Base-by-base conservation (phyloP, 2,329 filamentous ascomycete genomes). In the Canariomyces notabilis region DNA sequence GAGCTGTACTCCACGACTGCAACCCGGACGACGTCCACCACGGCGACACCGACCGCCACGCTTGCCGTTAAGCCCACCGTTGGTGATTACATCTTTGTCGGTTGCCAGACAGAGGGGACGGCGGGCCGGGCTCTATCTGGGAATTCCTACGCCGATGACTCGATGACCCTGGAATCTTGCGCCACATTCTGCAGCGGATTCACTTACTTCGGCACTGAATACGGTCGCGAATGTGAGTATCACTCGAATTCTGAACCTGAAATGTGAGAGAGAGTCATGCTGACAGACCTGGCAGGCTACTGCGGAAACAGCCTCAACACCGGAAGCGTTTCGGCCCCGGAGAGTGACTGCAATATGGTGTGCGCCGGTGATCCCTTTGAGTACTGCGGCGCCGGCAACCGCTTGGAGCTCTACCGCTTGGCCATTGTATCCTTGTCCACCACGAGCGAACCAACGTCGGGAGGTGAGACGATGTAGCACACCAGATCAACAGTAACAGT, bases 91-190 rank as follows among this genome's bases (percentile, higher is more conserved):
- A 49, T 52, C 20, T 62, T 64, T 32, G 53, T 67, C 7, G 68
- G 69, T 16, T 72, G 70, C 48, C 66, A 68, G 46, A 66, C 63
- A 6, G 69, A 73, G 55, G 58, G 62, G 6, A 60, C 59, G 2
- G 57, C 44, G 23, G 59, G 49, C 6, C 62, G 69, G 19, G 69
- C 69, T n/a, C 58, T 72, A 11, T 56, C 57, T 1, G 63, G 57
- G n/a, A 59, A 57, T 14, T 26, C 44, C 6, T 63, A 60, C 26
- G 60, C 66, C 6, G 59, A 59, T 12, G 63, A 67, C 33, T 49
- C 55, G 16, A 66, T 68, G 67, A 69, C 67, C 2, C 51, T 69
- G 19, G 67, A 69, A 52, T 52, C 59, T 15, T 71, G 68, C 46
- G 64, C 65, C 9, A 48, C 57, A 1, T 63, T 58, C 48, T 70